A percentile compares a stretch with the other conserved stretches of the same genome.
Evolutionary conservation across 176 grass and related monocot species (phyloP).

Genomic region (Saccharum officinarum): DNA sequence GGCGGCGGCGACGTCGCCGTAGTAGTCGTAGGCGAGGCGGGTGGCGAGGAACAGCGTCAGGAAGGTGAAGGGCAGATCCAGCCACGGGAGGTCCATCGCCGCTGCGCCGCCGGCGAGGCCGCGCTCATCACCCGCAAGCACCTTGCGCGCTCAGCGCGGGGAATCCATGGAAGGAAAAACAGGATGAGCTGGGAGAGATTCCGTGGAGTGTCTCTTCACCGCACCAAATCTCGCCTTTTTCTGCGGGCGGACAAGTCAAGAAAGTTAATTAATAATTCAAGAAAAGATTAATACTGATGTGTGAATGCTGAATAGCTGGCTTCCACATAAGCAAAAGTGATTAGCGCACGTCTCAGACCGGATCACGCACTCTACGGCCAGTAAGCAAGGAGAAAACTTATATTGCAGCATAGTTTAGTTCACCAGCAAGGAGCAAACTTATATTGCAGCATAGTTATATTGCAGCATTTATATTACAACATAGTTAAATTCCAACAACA

Average conservation of each 20-base stretch:
- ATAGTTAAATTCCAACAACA: no score
- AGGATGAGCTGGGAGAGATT: neutral
- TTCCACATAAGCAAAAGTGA: constrained; percentile 16
- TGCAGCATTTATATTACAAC: no score
- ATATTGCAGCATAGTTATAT: neutral
- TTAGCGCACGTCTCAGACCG: neutral
- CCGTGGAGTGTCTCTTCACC: neutral
- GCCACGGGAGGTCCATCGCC: constrained; percentile 49
- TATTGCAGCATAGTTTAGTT: no score
- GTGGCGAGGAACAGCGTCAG: constrained; percentile 54
- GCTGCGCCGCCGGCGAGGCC: constrained; percentile 11
- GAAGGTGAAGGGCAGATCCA: constrained; percentile 57
- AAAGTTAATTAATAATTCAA: neutral
- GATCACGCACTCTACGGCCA: neutral
- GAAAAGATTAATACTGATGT: neutral
- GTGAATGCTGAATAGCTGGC: neutral
- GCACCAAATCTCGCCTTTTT: constrained; percentile 24
- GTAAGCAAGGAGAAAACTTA: neutral
- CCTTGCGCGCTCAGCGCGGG: constrained; percentile 6
- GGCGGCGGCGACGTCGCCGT: constrained; percentile 46
- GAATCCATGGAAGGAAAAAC: constrained; percentile 13
- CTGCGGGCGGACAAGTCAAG: constrained; percentile 3
- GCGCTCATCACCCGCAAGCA: constrained; percentile 4
- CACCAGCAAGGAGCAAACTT: no score
- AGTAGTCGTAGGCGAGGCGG: constrained; percentile 51